phyloP scores from a whole-genome alignment of 371 early-diverging fungal species.

The Apophysomyces ossiformis region DNA sequence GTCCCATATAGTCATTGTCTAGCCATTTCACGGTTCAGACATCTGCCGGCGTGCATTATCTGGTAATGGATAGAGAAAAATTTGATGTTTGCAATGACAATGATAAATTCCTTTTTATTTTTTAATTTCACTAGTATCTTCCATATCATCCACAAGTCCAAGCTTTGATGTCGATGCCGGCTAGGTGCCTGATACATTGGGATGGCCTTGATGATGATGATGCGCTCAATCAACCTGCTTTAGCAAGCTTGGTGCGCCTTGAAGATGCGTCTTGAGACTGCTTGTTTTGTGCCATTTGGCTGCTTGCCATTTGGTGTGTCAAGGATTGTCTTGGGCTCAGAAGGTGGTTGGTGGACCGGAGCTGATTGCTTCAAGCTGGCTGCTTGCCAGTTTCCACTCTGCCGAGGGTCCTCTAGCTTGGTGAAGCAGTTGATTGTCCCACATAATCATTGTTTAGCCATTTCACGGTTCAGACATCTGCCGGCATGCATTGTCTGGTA shows the following conservation, averaged over 20 bases:
- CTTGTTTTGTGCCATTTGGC: background rate
- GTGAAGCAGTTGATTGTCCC: background rate
- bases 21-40: background rate
- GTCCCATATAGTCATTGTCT: background rate
- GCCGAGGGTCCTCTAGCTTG: background rate
- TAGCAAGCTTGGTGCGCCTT: background rate
- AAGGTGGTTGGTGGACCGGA: no score
- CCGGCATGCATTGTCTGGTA: background rate
- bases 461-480: background rate
- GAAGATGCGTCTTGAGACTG: constrained; percentile 1
- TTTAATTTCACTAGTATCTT: background rate
- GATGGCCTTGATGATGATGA: background rate
- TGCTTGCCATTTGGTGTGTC: no score
- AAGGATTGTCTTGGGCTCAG: no score
- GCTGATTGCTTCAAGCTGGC: no score
- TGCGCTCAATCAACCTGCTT: background rate
- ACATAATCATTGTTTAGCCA: background rate
- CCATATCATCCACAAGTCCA: background rate
- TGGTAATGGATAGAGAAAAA: background rate
- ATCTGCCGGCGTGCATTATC: background rate
- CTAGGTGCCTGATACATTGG: background rate
- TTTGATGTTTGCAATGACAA: background rate
- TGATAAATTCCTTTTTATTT: background rate
- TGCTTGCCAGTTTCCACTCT: background rate
- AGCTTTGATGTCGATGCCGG: background rate